phyloP scores from a whole-genome alignment of 2,329 filamentous ascomycete species.

The Beauveria sp. region DNA sequence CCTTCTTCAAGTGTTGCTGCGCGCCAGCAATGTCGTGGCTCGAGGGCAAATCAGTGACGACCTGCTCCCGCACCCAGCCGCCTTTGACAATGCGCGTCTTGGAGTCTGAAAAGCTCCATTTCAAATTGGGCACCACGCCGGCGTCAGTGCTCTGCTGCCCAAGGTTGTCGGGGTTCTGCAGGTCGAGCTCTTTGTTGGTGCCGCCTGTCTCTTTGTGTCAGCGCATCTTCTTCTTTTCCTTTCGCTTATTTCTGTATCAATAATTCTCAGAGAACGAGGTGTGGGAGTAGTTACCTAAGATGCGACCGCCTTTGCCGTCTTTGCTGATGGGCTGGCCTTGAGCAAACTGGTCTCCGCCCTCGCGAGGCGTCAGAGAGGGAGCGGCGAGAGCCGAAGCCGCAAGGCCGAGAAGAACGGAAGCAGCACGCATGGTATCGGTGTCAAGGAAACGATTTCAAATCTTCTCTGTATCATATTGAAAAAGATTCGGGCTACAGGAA shows the following conservation, averaged over 20 bases:
- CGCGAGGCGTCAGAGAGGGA: slow-evolving; percentile 16
- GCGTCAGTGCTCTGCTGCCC: slow-evolving; percentile 54
- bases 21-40: slow-evolving; percentile 61
- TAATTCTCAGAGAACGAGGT: neutral
- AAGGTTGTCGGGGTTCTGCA: slow-evolving; percentile 57
- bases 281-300: slow-evolving; percentile 39
- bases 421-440: neutral
- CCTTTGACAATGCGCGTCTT: slow-evolving; percentile 54
- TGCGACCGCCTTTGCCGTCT: slow-evolving; percentile 49
- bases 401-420: neutral
- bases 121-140: slow-evolving; percentile 58
- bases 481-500: neutral
- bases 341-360: slow-evolving; percentile 28
- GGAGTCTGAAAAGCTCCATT: slow-evolving; percentile 63
- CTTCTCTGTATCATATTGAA: neutral
- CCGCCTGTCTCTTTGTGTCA: slow-evolving; percentile 38
- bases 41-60: slow-evolving; percentile 57
- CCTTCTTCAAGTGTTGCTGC: slow-evolving; percentile 61
- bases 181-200: slow-evolving; percentile 53
- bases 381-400: slow-evolving; percentile 14
- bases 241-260: neutral
- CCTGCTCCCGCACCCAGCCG: slow-evolving; percentile 60
- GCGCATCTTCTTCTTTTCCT: neutral
- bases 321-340: slow-evolving; percentile 49
- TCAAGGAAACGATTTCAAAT: neutral